Base-by-base conservation (phyloP, 768 basidiomycete genomes). In the Boletus pseudopeckii region DNA sequence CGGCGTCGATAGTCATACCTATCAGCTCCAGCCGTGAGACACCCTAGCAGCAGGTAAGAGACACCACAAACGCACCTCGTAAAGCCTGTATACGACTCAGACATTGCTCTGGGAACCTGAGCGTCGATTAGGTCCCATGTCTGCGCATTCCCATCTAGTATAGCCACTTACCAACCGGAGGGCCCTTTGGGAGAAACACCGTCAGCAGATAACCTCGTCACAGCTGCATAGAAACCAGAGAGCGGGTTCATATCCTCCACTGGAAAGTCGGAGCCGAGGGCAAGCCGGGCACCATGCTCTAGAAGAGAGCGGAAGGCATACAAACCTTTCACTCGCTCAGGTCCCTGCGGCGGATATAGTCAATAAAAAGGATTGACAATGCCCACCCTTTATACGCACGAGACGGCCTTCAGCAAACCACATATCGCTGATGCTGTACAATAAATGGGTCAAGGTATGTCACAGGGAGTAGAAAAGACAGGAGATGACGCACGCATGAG, bases 1-100 rank as follows among this genome's bases (percentile, higher is more conserved):
- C 92, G 7, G 90, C 82, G 62, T 91, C 86, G 36, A 90, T 80
- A 3, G 92, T 95, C 85, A 95, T 90, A 18, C 92, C 87, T 89
- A 57, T 51, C n/a, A 45, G 20, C 10, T 24, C 32, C 18, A 26
- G 7, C 20, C 14, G 15, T 55, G 28, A 61, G 48, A n/a, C 5
- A 7, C 11, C 34, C 15, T 30, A 22, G 37, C 28, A 15, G 14
- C 13, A n/a, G 1, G 30, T 1, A 28, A 24, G 20, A 36, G 40
- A 47, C 20, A 18, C 17, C 14, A 40, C 20, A 28, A 33, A 17
- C 18, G 55, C 63, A 82, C 87, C 88, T 77, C 80, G 77, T 20
- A 96, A 73, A 7, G 93, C 88, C 69, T 96, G 88, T 55, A 76
- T 70, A 8, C 92, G 80, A 20, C 84, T 85, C 55, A 97, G 71